These are phyloP conservation scores for Ceratobasidium sp. DNA, from an alignment of 1,284 basidiomycete genomes.

Conservation along the genomic window DNA sequence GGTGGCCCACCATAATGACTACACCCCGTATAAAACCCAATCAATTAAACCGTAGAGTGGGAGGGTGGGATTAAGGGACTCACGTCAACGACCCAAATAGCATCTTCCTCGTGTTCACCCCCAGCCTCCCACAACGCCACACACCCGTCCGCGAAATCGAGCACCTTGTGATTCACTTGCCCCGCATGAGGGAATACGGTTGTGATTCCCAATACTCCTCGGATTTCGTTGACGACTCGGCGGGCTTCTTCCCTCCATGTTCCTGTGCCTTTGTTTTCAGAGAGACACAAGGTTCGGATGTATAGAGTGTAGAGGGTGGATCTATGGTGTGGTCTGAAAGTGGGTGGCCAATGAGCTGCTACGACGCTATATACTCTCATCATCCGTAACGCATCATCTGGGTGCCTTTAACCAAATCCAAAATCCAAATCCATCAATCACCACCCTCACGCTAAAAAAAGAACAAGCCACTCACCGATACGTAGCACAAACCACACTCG, in stretches of 20 bases:
- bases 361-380: slow-evolving; percentile 68
- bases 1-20: slow-evolving; percentile 93
- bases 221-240: slow-evolving; percentile 76
- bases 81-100: slow-evolving; percentile 80
- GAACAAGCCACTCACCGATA: slow-evolving; percentile 44
- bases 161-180: slow-evolving; percentile 81
- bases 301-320: slow-evolving; percentile 77
- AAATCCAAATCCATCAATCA: too few relatives aligned
- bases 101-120: slow-evolving; percentile 70
- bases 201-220: slow-evolving; percentile 71
- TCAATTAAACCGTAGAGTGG: slow-evolving; percentile 33
- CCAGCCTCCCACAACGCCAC: slow-evolving; percentile 85
- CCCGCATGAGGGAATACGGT: slow-evolving; percentile 90
- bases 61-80: slow-evolving; percentile 54
- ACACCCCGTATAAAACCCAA: slow-evolving; percentile 50
- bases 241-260: slow-evolving; percentile 76
- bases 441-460: neutral
- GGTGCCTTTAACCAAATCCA: slow-evolving; percentile 43
- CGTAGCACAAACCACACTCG: slow-evolving; percentile 67
- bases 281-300: slow-evolving; percentile 75
- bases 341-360: slow-evolving; percentile 76
- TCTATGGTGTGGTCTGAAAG: slow-evolving; percentile 80
- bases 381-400: slow-evolving; percentile 56
- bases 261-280: slow-evolving; percentile 59
- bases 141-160: slow-evolving; percentile 86